Conservation (phyloP, 2,329 filamentous ascomycete genomes). For the Colletotrichum cordylinicola region DNA sequence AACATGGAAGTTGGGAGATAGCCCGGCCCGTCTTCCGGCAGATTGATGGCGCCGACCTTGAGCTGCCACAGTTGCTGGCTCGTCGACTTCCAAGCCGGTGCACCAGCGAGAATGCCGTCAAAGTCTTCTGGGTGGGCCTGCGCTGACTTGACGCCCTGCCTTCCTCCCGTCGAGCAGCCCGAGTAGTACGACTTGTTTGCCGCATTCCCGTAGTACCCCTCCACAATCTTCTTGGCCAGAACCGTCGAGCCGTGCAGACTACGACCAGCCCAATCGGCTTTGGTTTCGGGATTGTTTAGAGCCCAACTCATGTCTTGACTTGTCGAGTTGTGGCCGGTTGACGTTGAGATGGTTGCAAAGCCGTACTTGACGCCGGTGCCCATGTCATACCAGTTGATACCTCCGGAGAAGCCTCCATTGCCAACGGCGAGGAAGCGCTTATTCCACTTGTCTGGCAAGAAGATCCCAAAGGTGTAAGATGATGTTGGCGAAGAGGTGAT, state of each 20-base stretch:
- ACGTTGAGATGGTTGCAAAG: slow-evolving; percentile 46
- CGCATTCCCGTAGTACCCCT: slow-evolving; percentile 44
- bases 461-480: slow-evolving; percentile 34
- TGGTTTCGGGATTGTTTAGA: slow-evolving; percentile 37
- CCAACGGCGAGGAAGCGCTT: slow-evolving; percentile 35
- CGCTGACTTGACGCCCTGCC: slow-evolving; percentile 56
- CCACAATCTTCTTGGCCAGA: slow-evolving; percentile 47
- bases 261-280: slow-evolving; percentile 44
- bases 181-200: slow-evolving; percentile 53
- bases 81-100: slow-evolving; percentile 43
- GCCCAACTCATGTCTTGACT: slow-evolving; percentile 41
- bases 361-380: slow-evolving; percentile 43
- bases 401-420: slow-evolving; percentile 29
- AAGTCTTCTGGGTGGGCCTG: slow-evolving; percentile 50
- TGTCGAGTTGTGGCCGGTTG: slow-evolving; percentile 47
- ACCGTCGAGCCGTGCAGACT: slow-evolving; percentile 55
- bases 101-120: slow-evolving; percentile 59
- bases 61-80: slow-evolving; percentile 40
- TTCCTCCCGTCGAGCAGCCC: slow-evolving; percentile 59
- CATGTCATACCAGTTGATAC: slow-evolving; percentile 13
- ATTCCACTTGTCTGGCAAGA: slow-evolving; percentile 37
- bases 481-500: slow-evolving; percentile 29
- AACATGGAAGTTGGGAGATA: slow-evolving; percentile 27
- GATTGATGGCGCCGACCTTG: slow-evolving; percentile 46
- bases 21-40: slow-evolving; percentile 45